phyloP scores from a whole-genome alignment of 345 rosid species.

The Boechera retrofracta region DNA sequence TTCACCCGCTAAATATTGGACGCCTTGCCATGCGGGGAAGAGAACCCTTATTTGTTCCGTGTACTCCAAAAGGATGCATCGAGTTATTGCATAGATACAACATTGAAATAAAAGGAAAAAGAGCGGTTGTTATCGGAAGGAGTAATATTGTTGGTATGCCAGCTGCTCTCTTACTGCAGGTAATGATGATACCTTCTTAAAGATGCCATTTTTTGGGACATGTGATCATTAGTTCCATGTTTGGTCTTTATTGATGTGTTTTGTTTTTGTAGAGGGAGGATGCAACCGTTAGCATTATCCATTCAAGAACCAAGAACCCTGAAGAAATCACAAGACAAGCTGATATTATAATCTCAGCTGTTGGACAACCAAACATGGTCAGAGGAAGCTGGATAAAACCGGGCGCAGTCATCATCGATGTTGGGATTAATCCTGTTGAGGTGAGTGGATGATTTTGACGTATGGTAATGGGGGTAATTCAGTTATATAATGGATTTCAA shows the following conservation, averaged over 20 bases:
- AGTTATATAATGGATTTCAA: not conserved
- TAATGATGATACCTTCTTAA: conserved; percentile 32
- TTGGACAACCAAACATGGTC: conserved; percentile 84
- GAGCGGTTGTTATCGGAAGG: conserved; percentile 84
- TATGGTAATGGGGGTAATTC: not conserved
- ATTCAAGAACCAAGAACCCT: conserved; percentile 79
- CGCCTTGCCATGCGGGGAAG: conserved; percentile 86
- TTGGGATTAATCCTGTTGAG: conserved; percentile 89
- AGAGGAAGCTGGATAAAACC: conserved; percentile 88
- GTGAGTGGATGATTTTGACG: conserved; percentile 41
- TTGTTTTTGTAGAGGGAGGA: conserved; percentile 68
- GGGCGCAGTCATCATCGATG: conserved; percentile 85
- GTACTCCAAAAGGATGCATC: conserved; percentile 94
- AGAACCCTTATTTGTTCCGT: conserved; percentile 81
- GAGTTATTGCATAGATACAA: conserved; percentile 79
- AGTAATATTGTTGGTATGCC: conserved; percentile 98
- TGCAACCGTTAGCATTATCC: conserved; percentile 76
- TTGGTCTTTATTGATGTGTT: conserved; percentile 1
- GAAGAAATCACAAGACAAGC: conserved; percentile 77
- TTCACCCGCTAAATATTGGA: conserved; percentile 87
- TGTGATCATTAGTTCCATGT: not conserved
- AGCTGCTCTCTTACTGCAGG: conserved; percentile 84
- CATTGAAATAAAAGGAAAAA: conserved; percentile 77
- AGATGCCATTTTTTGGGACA: not conserved
- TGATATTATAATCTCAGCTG: conserved; percentile 79